phyloP scores from a whole-genome alignment of 495 filamentous ascomycete species.

The Aspergillus wentii region DNA sequence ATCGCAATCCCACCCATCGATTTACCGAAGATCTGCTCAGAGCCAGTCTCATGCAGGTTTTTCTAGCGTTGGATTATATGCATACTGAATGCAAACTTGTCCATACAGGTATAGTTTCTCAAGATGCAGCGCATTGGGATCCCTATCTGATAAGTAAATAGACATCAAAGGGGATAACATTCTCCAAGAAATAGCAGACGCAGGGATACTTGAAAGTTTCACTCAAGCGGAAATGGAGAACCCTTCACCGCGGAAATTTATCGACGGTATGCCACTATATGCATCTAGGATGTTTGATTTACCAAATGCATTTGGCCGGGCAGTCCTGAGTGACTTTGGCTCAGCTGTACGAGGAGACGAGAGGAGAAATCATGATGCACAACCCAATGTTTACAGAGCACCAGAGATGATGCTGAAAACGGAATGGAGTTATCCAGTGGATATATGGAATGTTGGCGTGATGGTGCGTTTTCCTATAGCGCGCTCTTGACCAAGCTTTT shows the following conservation, averaged over 20 bases:
- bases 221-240: constrained; percentile 21
- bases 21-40: constrained; percentile 28
- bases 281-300: constrained; percentile 29
- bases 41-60: constrained; percentile 24
- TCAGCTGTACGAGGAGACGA: constrained; percentile 59
- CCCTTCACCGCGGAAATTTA: constrained; percentile 33
- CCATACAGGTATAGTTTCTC: constrained; percentile 26
- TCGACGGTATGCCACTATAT: constrained; percentile 29
- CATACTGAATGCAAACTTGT: constrained; percentile 47
- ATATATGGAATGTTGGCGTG: constrained; percentile 48
- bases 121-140: too few relatives aligned
- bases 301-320: constrained; percentile 19
- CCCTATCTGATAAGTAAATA: constrained; percentile 19
- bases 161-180: constrained; percentile 42
- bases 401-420: constrained; percentile 45
- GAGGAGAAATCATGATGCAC: constrained; percentile 22
- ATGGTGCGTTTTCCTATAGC: constrained; percentile 28
- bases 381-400: constrained; percentile 38
- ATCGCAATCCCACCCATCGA: constrained; percentile 22
- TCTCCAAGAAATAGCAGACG: constrained; percentile 35
- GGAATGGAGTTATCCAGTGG: constrained; percentile 39
- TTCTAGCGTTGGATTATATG: constrained; percentile 41
- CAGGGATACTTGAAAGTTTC: constrained; percentile 30
- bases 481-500: too few relatives aligned
- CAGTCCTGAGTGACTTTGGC: constrained; percentile 70